A percentile compares a stretch with the other conserved stretches of the same genome.
Conservation (phyloP, 75 land plant species). For the Sequoiadendron giganteum region DNA sequence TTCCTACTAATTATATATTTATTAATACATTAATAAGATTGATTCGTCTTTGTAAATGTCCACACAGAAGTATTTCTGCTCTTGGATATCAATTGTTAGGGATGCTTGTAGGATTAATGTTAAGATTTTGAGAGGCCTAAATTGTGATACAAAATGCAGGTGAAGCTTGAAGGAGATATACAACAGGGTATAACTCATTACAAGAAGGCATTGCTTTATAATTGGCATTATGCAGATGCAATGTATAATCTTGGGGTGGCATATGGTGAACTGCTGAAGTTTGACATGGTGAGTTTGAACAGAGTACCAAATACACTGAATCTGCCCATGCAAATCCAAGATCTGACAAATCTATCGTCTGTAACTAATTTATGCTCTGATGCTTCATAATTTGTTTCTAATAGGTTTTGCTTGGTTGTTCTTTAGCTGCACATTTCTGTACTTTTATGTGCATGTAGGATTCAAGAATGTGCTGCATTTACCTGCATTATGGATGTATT, state of each 20-base stretch:
- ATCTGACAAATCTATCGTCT: background rate
- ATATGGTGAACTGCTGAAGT: slow-evolving; percentile 96
- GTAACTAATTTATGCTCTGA: background rate
- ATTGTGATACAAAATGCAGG: slow-evolving; percentile 45
- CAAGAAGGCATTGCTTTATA: slow-evolving; percentile 88
- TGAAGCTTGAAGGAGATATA: slow-evolving; percentile 95
- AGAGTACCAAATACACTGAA: background rate
- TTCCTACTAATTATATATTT: background rate
- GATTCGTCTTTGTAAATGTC: background rate
- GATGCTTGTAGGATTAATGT: background rate
- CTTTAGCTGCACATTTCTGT: background rate
- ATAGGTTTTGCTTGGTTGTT: background rate
- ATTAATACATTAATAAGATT: background rate
- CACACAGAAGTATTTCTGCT: background rate
- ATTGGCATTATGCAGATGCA: slow-evolving; percentile 99
- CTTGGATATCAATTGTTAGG: background rate
- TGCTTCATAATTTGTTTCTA: background rate
- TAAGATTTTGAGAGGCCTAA: background rate
- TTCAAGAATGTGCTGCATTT: background rate
- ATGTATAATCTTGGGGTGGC: slow-evolving; percentile 99
- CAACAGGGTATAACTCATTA: slow-evolving; percentile 89
- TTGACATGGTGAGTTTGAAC: slow-evolving; percentile 75
- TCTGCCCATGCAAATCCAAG: background rate
- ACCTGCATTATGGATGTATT: background rate
- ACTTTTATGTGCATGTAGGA: background rate